These are phyloP conservation scores for Colletotrichum caudatum DNA, from an alignment of 2,329 filamentous ascomycete species.

Conservation along the genomic window DNA sequence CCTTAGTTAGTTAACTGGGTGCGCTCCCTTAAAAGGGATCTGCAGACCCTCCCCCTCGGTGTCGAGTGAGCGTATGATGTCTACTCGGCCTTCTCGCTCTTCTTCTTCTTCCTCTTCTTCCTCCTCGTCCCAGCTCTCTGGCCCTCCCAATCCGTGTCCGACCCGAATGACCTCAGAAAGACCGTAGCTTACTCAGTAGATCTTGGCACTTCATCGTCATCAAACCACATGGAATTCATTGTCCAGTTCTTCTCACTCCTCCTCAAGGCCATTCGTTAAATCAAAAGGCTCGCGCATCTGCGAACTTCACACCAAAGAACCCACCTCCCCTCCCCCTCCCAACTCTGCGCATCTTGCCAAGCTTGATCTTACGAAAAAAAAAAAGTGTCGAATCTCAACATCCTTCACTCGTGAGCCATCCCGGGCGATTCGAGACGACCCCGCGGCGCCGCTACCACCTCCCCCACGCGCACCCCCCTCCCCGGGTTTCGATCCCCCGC, in stretches of 20 bases:
- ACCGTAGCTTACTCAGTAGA: background rate
- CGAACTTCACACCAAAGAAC: slow-evolving; percentile 15
- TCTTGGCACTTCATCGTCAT: slow-evolving; percentile 10
- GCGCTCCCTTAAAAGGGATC: slow-evolving; percentile 30
- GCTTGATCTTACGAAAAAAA: background rate
- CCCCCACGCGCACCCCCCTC: background rate
- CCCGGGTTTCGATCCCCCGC: slow-evolving; percentile 14
- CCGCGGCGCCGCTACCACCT: slow-evolving; percentile 6
- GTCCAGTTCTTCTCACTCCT: slow-evolving; percentile 46
- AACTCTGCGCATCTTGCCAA: too few species aligned
- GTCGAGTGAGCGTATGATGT: background rate
- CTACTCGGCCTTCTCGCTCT: slow-evolving; percentile 3
- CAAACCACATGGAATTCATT: slow-evolving; percentile 45
- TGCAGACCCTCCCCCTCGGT: slow-evolving; percentile 24
- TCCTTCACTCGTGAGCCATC: background rate
- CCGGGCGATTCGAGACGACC: slow-evolving; percentile 1
- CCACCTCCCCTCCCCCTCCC: background rate
- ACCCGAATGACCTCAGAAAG: background rate
- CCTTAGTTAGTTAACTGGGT: background rate
- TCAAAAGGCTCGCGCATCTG: slow-evolving; percentile 1
- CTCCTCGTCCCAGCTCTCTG: background rate
- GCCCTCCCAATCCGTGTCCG: background rate
- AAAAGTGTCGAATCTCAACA: too few species aligned
- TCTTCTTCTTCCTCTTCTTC: background rate
- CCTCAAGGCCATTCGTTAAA: slow-evolving; percentile 46